Evolutionary conservation across 345 rosid genomes (phyloP).

Genomic region (Ailanthus altissimus): DNA sequence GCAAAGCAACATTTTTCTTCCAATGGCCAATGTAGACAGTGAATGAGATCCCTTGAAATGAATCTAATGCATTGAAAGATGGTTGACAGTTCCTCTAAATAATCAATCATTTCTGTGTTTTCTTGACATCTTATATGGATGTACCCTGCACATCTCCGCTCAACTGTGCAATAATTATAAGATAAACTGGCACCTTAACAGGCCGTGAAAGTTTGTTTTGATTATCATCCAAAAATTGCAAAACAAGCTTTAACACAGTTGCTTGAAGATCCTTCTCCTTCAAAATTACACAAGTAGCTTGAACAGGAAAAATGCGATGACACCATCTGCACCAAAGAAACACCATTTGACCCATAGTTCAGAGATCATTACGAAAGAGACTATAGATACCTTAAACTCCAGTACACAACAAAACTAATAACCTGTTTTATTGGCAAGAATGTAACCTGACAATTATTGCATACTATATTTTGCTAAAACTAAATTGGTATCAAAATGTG

Average conservation of each 20-base stretch:
- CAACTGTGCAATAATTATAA: not conserved
- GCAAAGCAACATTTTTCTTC: not conserved
- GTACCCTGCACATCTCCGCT: not conserved
- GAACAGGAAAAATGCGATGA: constrained; percentile 90
- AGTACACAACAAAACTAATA: not conserved
- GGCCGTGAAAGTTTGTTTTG: constrained; percentile 46
- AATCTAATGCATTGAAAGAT: constrained; percentile 2
- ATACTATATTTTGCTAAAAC: not conserved
- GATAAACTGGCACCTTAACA: constrained; percentile 52
- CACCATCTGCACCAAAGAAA: constrained; percentile 75
- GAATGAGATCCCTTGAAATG: not conserved
- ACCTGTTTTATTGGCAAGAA: not conserved
- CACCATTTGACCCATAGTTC: constrained; percentile 12
- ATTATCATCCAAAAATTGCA: constrained; percentile 55
- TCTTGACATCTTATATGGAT: not conserved
- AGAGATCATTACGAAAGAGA: constrained; percentile 3
- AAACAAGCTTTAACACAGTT: constrained; percentile 75
- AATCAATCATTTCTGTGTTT: not conserved
- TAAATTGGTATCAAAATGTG: not conserved
- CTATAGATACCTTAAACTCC: constrained; percentile 12
- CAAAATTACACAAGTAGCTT: constrained; percentile 80
- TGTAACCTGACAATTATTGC: not conserved
- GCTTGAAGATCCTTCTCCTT: constrained; percentile 68
- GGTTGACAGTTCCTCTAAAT: not conserved
- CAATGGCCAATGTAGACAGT: not conserved